Evolutionary conservation across 768 basidiomycete genomes (phyloP).

Genomic region (Suillus variegatus): DNA sequence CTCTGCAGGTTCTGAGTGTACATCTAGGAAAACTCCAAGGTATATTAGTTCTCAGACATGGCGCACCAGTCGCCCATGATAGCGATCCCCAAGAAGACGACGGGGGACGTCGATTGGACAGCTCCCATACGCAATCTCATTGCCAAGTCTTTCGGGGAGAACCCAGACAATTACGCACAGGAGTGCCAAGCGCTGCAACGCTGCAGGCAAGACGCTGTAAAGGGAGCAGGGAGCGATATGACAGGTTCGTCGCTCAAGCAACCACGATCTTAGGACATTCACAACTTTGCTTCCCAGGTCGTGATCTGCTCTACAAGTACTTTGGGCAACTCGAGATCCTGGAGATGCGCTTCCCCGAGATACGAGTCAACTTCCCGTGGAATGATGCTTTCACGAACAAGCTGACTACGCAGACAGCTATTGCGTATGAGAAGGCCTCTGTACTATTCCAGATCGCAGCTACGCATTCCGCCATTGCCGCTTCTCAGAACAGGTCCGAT

Average conservation of each 20-base stretch:
- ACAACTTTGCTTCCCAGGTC: conserved; percentile 45
- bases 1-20: background rate
- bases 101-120: conserved; percentile 97
- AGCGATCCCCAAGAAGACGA: conserved; percentile 91
- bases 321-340: conserved; percentile 98
- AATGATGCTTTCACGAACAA: conserved; percentile 96
- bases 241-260: conserved; percentile 60
- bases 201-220: conserved; percentile 93
- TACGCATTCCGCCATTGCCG: conserved; percentile 90
- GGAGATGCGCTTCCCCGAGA: conserved; percentile 95
- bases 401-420: conserved; percentile 90
- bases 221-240: conserved; percentile 92
- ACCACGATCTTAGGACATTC: conserved; percentile 5
- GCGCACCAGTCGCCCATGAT: conserved; percentile 86
- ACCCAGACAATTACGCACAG: conserved; percentile 81
- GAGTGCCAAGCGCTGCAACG: conserved; percentile 87
- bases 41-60: conserved; percentile 39
- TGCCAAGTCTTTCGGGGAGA: conserved; percentile 91
- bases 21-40: background rate
- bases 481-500: conserved; percentile 81
- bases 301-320: conserved; percentile 97
- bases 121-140: conserved; percentile 83
- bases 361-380: conserved; percentile 96
- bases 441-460: conserved; percentile 95
- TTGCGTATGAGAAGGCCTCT: conserved; percentile 98